A percentile compares a stretch with the other conserved stretches of the same genome.
These are phyloP conservation scores for Tremellales sp. DNA, from an alignment of 1,284 basidiomycete genomes.

Conservation along the genomic window DNA sequence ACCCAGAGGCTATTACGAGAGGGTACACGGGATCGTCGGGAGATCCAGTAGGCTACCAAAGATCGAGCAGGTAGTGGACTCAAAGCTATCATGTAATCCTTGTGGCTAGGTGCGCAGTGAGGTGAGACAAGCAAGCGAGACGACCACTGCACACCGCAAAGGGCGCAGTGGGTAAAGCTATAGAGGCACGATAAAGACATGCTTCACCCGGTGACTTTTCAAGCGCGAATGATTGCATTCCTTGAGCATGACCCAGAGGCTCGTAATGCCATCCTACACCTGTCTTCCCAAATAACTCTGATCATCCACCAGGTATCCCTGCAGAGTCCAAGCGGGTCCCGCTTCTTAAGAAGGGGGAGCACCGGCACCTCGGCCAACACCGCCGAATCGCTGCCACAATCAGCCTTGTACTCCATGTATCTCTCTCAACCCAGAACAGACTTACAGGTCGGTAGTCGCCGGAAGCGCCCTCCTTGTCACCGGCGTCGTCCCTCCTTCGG, in stretches of 20 bases:
- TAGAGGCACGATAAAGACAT: no score
- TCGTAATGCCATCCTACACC: background rate
- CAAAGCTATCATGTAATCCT: no score
- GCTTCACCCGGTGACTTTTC: no score
- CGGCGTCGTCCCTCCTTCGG: slow-evolving; percentile 62
- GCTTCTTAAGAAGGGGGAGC: slow-evolving; percentile 59
- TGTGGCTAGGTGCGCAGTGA: no score
- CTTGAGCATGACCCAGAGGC: background rate
- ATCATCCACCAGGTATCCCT: background rate
- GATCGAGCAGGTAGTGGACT: no score
- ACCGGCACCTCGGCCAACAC: slow-evolving; percentile 83
- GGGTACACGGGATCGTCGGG: no score
- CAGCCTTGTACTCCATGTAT: background rate
- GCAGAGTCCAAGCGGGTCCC: background rate
- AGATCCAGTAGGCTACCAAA: no score
- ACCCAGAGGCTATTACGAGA: no score
- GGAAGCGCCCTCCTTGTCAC: slow-evolving; percentile 63
- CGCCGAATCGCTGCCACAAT: slow-evolving; percentile 59
- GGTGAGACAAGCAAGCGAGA: no score
- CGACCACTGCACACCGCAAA: no score
- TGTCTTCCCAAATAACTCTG: background rate
- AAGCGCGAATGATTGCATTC: background rate
- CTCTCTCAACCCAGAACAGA: slow-evolving; percentile 10
- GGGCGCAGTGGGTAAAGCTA: no score
- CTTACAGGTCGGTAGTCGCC: slow-evolving; percentile 69